Conservation (phyloP, 2,329 filamentous ascomycete genomes). For the Alternaria consortialis region DNA sequence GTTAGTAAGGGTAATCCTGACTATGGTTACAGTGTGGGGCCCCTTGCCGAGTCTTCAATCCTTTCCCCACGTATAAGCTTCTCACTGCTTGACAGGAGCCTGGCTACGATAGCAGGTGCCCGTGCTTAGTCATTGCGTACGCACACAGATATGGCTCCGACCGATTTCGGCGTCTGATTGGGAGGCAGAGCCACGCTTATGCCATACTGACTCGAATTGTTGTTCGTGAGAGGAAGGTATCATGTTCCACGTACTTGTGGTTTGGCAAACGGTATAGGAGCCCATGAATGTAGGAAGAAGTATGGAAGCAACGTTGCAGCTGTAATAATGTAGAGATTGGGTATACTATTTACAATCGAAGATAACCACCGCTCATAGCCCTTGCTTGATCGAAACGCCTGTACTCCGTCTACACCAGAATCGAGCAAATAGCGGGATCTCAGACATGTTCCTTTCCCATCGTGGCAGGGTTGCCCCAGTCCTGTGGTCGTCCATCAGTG, state of each 20-base stretch:
- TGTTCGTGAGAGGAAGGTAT: neutral
- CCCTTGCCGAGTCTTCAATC: neutral
- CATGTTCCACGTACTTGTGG: neutral
- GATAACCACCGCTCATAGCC: neutral
- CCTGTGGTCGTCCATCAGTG: slow-evolving; percentile 9
- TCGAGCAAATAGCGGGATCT: neutral
- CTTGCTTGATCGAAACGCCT: neutral
- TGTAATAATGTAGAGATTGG: neutral
- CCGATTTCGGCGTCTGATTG: neutral
- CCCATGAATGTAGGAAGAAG: neutral
- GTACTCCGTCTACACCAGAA: neutral
- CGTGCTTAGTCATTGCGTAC: neutral
- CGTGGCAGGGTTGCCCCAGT: slow-evolving; percentile 17
- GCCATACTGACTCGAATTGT: neutral
- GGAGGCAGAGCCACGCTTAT: neutral
- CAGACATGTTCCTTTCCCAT: slow-evolving; percentile 23
- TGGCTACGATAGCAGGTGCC: neutral
- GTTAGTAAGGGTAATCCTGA: neutral
- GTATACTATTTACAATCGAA: slow-evolving; percentile 4
- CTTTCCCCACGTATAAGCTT: neutral
- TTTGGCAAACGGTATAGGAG: neutral
- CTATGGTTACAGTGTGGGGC: neutral
- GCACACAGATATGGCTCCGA: neutral
- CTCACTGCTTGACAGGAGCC: neutral
- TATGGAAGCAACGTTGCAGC: neutral